phyloP scores from a whole-genome alignment of 805 yeast species.

The Scheffersomyces lignosus region DNA sequence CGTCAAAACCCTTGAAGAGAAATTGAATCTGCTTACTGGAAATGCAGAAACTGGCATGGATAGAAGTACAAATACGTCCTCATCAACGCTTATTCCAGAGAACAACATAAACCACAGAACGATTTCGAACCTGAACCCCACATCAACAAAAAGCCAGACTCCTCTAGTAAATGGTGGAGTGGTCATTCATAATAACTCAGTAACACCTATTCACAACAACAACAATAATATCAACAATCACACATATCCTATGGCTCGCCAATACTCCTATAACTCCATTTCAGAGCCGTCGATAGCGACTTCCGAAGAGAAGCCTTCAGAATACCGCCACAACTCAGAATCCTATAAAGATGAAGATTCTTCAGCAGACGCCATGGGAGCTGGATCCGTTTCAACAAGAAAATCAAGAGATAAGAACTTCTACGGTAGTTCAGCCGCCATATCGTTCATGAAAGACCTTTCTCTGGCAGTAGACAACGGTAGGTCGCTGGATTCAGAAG shows the following conservation, averaged over 20 bases:
- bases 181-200: no score
- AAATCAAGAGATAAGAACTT: conserved; percentile 6
- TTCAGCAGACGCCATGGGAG: conserved; percentile 13
- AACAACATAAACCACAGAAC: not conserved
- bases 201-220: not conserved
- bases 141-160: no score
- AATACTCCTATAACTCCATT: no score
- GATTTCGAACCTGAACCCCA: no score
- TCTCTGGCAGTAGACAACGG: conserved; percentile 7
- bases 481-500: not conserved
- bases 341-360: not conserved
- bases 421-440: conserved; percentile 12
- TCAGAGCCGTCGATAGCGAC: no score
- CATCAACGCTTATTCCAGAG: not conserved
- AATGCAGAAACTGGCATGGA: not conserved
- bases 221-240: no score
- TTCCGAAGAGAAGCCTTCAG: not conserved
- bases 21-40: not conserved
- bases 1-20: conserved; percentile 7
- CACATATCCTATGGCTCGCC: not conserved
- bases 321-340: not conserved
- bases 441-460: conserved; percentile 13
- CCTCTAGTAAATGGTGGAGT: no score
- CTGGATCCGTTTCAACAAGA: conserved; percentile 4
- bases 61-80: not conserved